Percentiles rank a stretch among this genome's conserved stretches.
Conservation (phyloP, 2,329 filamentous ascomycete genomes). For the Aplosporella prunicola region DNA sequence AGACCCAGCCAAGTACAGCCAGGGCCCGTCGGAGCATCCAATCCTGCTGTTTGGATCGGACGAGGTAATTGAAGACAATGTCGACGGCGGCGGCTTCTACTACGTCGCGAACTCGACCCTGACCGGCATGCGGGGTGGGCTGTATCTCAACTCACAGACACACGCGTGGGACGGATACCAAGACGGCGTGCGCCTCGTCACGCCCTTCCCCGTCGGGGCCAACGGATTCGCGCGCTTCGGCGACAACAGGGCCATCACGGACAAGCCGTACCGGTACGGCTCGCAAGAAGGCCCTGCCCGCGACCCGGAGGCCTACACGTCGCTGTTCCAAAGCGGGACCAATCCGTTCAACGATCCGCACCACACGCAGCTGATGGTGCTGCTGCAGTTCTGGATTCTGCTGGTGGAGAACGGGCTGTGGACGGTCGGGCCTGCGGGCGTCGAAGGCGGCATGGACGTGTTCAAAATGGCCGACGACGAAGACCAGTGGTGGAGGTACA, state of each 20-base stretch:
- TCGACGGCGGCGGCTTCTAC: constrained; percentile 1
- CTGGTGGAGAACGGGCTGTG: constrained; percentile 4
- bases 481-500: constrained; percentile 9
- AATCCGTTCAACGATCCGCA: not conserved
- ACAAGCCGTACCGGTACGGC: not conserved
- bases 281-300: not conserved
- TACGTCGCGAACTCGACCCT: not conserved
- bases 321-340: constrained; percentile 2
- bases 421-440: constrained; percentile 1
- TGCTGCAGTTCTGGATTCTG: not conserved
- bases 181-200: constrained; percentile 2
- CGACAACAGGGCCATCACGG: not conserved
- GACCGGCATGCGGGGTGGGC: not conserved
- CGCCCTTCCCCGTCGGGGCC: not conserved
- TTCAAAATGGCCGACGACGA: not conserved
- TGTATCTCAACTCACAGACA: constrained; percentile 2
- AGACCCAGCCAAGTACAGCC: not conserved
- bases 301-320: not conserved
- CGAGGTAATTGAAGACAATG: not conserved
- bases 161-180: not conserved
- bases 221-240: not conserved
- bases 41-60: constrained; percentile 7
- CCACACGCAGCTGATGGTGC: not conserved
- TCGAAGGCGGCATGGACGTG: constrained; percentile 2
- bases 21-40: not conserved